Evolutionary conservation across 768 basidiomycete genomes (phyloP), one percentile per base, ranked within the genome.

Genomic region (Auriscalpium microsporum): DNA sequence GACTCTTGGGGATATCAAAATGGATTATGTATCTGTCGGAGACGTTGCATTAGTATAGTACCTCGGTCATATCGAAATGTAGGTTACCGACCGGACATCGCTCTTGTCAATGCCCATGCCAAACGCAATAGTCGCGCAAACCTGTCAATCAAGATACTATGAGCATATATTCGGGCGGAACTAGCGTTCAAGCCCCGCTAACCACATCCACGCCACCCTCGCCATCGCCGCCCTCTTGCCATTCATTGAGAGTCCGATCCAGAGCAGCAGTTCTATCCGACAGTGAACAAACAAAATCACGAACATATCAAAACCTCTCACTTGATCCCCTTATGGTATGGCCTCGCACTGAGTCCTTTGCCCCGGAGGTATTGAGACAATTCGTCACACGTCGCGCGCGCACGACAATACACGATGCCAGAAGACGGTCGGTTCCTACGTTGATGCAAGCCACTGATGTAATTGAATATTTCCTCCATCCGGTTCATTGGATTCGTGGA

Each of bases 61-160:
- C 10, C 42, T 44, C 28, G 16, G 10, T 23, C 45, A 44, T 38
- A 46, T 11, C 34, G 34, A 37, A 35, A 7, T 50, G 19, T 23
- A 21, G 7, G 44, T 46, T 13, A 45, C 69, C 19, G 64, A 82
- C 82, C 86, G 77, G 52, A 89, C 87, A 58, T 90, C 84, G 17
- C 79, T 72, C 70, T 91, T 92, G 65, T 93, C 89, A 46, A 93
- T 91, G 1, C 90, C 90, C 71, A 91, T 82, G 2, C 90, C 90
- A 61, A 92, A 93, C 5, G 90, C 90, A 50, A 92, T 80, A 0
- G 88, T 89, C 10, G 87, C 87, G 23, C 87, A 82, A 45, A 88
- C 84, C 84, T 87, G 44, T 8, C 36, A 44, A 45, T 21, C 16
- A 28, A 23, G 21, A 42, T 21, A 23, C 13, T 35, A 13, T 37